Evolutionary conservation across 2,329 filamentous ascomycete species (phyloP), one percentile per base, ranked within the genome.

Genomic region (Xylariomycetidae sp.): DNA sequence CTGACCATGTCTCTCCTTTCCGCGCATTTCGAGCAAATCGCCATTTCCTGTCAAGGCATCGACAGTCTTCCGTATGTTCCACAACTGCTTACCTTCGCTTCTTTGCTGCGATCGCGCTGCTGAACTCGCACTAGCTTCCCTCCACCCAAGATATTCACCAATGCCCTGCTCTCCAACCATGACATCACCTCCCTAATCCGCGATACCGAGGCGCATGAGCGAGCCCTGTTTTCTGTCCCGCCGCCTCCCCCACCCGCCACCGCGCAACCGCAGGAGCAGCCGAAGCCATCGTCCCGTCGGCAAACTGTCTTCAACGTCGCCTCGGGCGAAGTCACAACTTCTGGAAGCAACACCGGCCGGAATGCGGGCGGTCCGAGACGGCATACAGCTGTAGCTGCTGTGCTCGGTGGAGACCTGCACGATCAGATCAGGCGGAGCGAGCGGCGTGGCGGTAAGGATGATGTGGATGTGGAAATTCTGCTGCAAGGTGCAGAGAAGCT

Each of bases 121-220:
- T n/a, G 19, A 12, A 12, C 34, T 39, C 35, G 44, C 18, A 31
- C 30, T 45, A 94, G 88, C 20, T 97, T 97, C 50, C 87, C 87
- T 25, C 78, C 78, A 2, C 87, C 90, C n/a, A 94, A 87, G 53
- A 88, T 92, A 54, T 98, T 97, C 65, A 92, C 89, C 48, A 96
- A 94, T 59, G 88, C 92, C 20, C 74, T 98, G 25, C 80, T 97
- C 30, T 81, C 83, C 36, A 81, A 81, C 46, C 82, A 89, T 60
- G 92, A 98, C 60, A 97, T 98, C 49, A 97, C 92, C 4, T 78
- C 86, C 10, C 69, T 98, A 30, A 96, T 98, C 53, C 85, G 92
- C 40, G 92, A 98, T 59, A 96, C 90, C 4, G 92, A 98, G 62
- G 67, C 84, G 15, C 90, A 97, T 64, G 92, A 98, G 61, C 84